Evolutionary conservation across 164 flowering plant species (phyloP).

Genomic region (Vitis labrusca): DNA sequence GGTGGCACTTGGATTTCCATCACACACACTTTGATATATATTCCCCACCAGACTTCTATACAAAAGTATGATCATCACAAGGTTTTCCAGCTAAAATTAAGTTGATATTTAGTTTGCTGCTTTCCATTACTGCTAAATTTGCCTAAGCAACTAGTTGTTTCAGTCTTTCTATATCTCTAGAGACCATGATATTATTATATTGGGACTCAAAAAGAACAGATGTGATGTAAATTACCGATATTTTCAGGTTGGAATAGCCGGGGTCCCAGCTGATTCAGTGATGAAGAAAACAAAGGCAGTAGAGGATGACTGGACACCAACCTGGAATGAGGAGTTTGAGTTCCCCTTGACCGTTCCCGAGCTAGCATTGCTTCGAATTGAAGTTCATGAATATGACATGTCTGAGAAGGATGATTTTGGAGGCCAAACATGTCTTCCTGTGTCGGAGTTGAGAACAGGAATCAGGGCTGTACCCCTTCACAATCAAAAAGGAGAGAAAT

Average conservation of each 20-base stretch:
- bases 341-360: conserved; percentile 14
- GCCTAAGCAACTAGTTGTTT: too few species aligned
- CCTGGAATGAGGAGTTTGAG: conserved; percentile 15
- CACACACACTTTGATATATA: too few species aligned
- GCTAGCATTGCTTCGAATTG: conserved; percentile 12
- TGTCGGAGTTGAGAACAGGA: conserved; percentile 14
- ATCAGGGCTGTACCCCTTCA: conserved; percentile 13
- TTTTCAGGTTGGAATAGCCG: conserved; percentile 7
- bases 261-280: conserved; percentile 8
- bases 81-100: too few species aligned
- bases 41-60: too few species aligned
- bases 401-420: conserved; percentile 10
- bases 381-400: conserved; percentile 10
- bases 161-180: too few species aligned
- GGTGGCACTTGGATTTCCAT: too few species aligned
- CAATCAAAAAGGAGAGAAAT: conserved; percentile 3
- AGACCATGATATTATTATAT: too few species aligned
- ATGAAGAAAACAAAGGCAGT: background rate
- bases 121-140: too few species aligned
- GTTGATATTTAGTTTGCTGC: too few species aligned
- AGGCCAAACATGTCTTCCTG: conserved; percentile 20
- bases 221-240: background rate
- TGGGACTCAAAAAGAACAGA: too few species aligned
- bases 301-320: conserved; percentile 14
- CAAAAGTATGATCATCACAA: too few species aligned